Evolutionary conservation across 2,329 filamentous ascomycete species (phyloP).

Genomic region (Ophiostoma ips): DNA sequence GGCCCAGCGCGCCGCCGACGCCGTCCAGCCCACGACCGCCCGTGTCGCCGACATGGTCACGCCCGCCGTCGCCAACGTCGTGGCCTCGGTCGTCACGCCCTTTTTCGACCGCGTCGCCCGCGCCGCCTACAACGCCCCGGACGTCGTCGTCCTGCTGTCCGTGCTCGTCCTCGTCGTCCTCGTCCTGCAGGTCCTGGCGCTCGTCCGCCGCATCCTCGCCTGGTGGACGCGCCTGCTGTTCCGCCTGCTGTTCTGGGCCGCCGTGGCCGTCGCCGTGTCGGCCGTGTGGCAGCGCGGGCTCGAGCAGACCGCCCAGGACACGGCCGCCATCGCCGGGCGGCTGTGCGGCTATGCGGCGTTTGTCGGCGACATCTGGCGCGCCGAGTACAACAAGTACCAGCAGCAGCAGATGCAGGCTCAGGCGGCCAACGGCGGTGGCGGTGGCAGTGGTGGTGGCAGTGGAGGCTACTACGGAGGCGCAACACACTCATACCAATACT

Average conservation of each 20-base stretch:
- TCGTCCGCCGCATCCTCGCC: constrained; percentile 56
- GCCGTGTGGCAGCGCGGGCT: constrained; percentile 52
- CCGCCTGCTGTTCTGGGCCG: constrained; percentile 49
- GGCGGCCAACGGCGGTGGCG: constrained; percentile 7
- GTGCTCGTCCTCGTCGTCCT: constrained; percentile 42
- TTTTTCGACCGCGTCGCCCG: constrained; percentile 26
- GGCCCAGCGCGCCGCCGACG: constrained; percentile 18
- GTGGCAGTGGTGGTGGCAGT: background rate
- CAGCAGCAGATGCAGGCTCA: constrained; percentile 26
- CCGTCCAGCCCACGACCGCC: constrained; percentile 27
- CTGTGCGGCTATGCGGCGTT: constrained; percentile 32
- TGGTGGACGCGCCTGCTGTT: constrained; percentile 62
- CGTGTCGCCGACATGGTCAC: constrained; percentile 19
- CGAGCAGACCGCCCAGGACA: constrained; percentile 49
- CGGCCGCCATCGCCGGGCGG: constrained; percentile 28
- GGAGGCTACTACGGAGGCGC: background rate
- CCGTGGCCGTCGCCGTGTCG: constrained; percentile 38
- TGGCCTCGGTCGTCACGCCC: constrained; percentile 31
- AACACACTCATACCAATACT: background rate
- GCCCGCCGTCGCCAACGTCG: constrained; percentile 16
- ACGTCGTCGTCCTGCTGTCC: constrained; percentile 30
- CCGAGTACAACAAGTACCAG: constrained; percentile 45
- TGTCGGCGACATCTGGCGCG: constrained; percentile 39
- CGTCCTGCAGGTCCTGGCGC: constrained; percentile 52
- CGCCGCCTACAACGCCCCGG: constrained; percentile 25